phyloP scores from a whole-genome alignment of 805 yeast genomes.

The Pichia manshurica region DNA sequence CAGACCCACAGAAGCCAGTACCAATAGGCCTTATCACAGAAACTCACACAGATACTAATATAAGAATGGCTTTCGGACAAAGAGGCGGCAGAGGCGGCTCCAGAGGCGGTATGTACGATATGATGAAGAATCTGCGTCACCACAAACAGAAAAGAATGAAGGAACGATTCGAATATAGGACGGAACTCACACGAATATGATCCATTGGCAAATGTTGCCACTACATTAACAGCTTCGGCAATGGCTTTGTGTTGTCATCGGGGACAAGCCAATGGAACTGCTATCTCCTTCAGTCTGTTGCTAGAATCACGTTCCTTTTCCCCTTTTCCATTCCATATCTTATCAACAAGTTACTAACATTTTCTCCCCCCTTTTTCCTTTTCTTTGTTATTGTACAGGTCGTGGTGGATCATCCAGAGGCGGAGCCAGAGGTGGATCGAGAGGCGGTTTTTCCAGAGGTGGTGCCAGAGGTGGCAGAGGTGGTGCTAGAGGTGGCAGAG shows the following conservation, averaged over 20 bases:
- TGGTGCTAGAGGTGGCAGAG: conserved; percentile 51
- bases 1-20: conserved; percentile 1
- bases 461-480: conserved; percentile 56
- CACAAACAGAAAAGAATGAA: too few species aligned
- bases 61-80: conserved; percentile 52
- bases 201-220: too few species aligned
- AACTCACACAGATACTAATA: conserved; percentile 2
- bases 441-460: conserved; percentile 32
- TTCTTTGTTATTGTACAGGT: neutral
- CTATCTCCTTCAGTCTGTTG: too few species aligned
- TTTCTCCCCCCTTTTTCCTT: neutral
- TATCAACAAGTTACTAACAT: neutral
- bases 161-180: too few species aligned
- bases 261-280: too few species aligned
- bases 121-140: too few species aligned
- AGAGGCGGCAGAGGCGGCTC: conserved; percentile 48
- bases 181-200: too few species aligned
- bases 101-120: conserved; percentile 32
- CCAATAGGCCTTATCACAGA: neutral
- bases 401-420: conserved; percentile 25
- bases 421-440: conserved; percentile 28
- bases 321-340: too few species aligned
- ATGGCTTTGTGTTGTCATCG: too few species aligned
- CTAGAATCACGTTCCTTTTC: too few species aligned
- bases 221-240: too few species aligned